phyloP scores from a whole-genome alignment of 192 early-diverging fungal species.

The Mortierella claussenii region DNA sequence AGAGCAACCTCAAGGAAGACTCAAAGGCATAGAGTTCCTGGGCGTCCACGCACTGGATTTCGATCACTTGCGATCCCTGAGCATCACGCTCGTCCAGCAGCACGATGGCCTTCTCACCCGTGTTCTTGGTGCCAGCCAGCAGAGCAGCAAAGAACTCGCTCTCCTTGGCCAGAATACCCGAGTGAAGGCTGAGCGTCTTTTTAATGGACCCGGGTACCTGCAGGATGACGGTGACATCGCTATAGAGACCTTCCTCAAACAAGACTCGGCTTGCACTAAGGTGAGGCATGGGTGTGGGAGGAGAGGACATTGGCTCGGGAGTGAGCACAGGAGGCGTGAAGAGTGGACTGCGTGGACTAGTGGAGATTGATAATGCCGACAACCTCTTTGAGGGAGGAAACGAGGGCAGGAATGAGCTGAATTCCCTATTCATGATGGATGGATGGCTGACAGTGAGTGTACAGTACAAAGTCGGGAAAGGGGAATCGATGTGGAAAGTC shows the following conservation, averaged over 20 bases:
- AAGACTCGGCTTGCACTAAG: constrained; percentile 47
- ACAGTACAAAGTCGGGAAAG: not conserved
- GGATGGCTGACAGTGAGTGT: not conserved
- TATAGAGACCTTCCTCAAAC: constrained; percentile 53
- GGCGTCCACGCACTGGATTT: constrained; percentile 42
- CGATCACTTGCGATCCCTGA: constrained; percentile 39
- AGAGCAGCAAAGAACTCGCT: constrained; percentile 45
- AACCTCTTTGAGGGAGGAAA: constrained; percentile 49
- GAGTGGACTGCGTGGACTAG: too few relatives aligned
- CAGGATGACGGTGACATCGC: constrained; percentile 36
- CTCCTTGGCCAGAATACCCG: constrained; percentile 32
- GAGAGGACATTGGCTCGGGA: constrained; percentile 38
- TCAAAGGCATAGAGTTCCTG: constrained; percentile 51
- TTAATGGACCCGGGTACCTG: constrained; percentile 42
- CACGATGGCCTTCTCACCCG: constrained; percentile 39
- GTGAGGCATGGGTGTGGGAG: constrained; percentile 46
- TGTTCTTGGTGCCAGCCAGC: constrained; percentile 15
- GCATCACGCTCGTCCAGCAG: constrained; percentile 25
- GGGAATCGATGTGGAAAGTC: not conserved
- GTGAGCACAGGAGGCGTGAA: constrained; percentile 30
- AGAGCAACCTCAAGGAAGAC: constrained; percentile 37
- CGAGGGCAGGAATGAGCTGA: constrained; percentile 46
- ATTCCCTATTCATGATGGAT: constrained; percentile 37
- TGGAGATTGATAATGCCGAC: constrained; percentile 41
- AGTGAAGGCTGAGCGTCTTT: constrained; percentile 40